Evolutionary conservation across 2,329 filamentous ascomycete species (phyloP).

Genomic region (Bipolaris sorokiniana): DNA sequence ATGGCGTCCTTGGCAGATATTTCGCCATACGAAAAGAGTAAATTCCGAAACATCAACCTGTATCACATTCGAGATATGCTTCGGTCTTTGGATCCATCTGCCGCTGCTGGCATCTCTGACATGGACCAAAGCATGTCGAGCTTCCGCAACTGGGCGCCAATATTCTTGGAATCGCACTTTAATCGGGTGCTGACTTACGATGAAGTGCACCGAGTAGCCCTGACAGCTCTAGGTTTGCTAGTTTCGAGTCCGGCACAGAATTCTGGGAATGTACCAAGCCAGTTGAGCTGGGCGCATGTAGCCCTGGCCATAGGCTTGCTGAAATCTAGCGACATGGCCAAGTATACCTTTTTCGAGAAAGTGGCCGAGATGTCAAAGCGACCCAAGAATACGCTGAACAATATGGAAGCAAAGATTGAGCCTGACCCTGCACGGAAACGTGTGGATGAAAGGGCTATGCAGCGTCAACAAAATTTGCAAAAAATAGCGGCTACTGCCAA

Average conservation of each 20-base stretch:
- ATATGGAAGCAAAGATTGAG: conserved; percentile 5
- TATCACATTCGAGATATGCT: conserved; percentile 70
- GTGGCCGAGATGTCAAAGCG: conserved; percentile 12
- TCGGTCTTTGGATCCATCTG: conserved; percentile 50
- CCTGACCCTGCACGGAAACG: conserved; percentile 14
- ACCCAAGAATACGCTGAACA: conserved; percentile 10
- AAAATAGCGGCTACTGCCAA: conserved; percentile 54
- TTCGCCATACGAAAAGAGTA: conserved; percentile 28
- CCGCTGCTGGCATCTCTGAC: conserved; percentile 32
- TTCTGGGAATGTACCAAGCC: conserved; percentile 11
- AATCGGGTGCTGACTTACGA: conserved; percentile 63
- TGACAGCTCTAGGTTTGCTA: conserved; percentile 57
- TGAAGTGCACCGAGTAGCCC: conserved; percentile 66
- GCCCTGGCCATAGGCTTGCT: conserved; percentile 52
- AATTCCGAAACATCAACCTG: conserved; percentile 62
- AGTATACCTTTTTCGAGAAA: conserved; percentile 48
- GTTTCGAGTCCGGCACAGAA: conserved; percentile 24
- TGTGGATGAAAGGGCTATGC: conserved; percentile 20
- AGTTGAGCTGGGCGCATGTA: conserved; percentile 51
- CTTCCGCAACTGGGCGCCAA: conserved; percentile 24
- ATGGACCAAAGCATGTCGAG: conserved; percentile 27
- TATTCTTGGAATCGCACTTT: conserved; percentile 45
- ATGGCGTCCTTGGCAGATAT: conserved; percentile 12
- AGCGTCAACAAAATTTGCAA: conserved; percentile 62
- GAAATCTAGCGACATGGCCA: conserved; percentile 55